phyloP scores from a whole-genome alignment of 1,284 basidiomycete species.

The Moesziomyces sp. region DNA sequence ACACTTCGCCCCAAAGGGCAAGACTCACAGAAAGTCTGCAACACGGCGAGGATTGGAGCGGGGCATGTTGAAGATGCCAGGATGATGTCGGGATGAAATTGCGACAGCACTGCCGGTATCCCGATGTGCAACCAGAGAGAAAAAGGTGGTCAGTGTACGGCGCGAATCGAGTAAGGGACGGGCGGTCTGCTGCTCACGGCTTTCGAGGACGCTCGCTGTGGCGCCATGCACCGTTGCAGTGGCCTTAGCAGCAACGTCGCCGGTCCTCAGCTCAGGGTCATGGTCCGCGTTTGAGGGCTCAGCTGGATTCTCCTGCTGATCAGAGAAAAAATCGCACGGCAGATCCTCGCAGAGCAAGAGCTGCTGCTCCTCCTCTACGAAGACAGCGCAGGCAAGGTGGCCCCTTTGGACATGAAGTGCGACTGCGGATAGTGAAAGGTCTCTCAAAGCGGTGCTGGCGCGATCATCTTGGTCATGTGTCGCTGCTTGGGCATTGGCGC shows the following conservation, averaged over 20 bases:
- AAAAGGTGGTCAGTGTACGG: not conserved
- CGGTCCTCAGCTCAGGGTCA: not conserved
- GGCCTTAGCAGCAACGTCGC: not conserved
- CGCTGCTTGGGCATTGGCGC: not conserved
- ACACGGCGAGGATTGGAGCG: slow-evolving; percentile 11
- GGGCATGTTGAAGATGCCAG: slow-evolving; percentile 29
- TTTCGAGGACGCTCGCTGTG: slow-evolving; percentile 12
- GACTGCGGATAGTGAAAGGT: slow-evolving; percentile 8
- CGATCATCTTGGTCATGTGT: not conserved
- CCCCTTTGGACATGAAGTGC: slow-evolving; percentile 30
- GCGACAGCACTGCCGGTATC: slow-evolving; percentile 22
- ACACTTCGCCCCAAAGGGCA: not conserved
- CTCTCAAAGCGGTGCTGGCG: not conserved
- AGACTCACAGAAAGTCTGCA: slow-evolving; percentile 23
- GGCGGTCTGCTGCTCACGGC: slow-evolving; percentile 12
- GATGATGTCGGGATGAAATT: slow-evolving; percentile 31
- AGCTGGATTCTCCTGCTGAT: not conserved
- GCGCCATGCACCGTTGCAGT: no score
- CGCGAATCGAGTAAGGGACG: not conserved
- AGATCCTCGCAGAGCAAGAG: slow-evolving; percentile 45
- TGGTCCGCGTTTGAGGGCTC: not conserved
- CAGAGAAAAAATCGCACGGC: slow-evolving; percentile 24
- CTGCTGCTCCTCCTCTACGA: slow-evolving; percentile 29
- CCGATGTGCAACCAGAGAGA: not conserved
- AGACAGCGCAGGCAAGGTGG: slow-evolving; percentile 30